These are phyloP conservation scores for Boletus sp. DNA, from an alignment of 768 basidiomycete species.

Conservation along the genomic window DNA sequence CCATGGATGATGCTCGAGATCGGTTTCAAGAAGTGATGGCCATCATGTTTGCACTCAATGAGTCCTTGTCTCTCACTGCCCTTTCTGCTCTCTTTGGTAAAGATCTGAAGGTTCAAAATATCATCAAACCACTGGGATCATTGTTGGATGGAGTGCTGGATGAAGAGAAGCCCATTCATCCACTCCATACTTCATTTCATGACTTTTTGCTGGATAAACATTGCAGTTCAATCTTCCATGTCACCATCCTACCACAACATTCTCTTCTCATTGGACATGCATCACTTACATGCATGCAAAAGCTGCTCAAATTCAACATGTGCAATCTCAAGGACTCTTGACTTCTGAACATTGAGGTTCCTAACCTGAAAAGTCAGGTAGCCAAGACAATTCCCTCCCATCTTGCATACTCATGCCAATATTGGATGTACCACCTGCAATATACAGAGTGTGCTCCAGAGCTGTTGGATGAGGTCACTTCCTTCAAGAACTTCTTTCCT, in stretches of 20 bases:
- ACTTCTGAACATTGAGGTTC: neutral
- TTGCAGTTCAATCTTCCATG: too few relatives aligned
- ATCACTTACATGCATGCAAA: too few relatives aligned
- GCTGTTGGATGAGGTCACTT: too few relatives aligned
- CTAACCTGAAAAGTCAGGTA: neutral
- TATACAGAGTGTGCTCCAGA: neutral
- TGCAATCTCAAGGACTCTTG: too few relatives aligned
- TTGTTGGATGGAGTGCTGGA: too few relatives aligned
- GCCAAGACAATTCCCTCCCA: neutral
- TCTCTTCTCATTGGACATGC: neutral
- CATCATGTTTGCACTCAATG: neutral
- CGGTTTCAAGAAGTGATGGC: neutral
- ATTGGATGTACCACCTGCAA: conserved; percentile 1
- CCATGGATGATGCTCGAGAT: neutral
- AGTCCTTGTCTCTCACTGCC: neutral
- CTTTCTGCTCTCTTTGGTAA: neutral
- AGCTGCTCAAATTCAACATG: too few relatives aligned
- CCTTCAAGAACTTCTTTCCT: too few relatives aligned
- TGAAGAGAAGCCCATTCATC: too few relatives aligned
- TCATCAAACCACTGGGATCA: neutral
- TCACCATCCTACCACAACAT: neutral
- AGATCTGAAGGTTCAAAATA: neutral
- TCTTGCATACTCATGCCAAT: neutral
- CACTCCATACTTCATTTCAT: too few relatives aligned
- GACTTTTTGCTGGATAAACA: too few relatives aligned